Conservation (phyloP, 345 rosid species). For the Brassica juncea region DNA sequence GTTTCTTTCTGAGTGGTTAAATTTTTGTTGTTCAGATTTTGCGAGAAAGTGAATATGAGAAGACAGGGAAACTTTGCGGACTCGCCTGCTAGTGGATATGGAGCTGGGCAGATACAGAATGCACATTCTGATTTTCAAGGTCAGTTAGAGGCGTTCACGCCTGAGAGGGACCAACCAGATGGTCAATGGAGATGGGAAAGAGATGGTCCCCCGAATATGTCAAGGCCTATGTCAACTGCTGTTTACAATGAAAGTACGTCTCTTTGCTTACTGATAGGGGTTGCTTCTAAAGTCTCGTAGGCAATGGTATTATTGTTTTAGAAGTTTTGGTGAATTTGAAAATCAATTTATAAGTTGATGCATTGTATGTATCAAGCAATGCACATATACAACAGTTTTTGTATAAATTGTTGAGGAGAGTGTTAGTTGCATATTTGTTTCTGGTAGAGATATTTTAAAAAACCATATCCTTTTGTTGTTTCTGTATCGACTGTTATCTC, state of each 20-base stretch:
- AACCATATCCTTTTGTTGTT: not conserved
- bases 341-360: not conserved
- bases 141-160: conserved; percentile 88
- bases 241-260: conserved; percentile 62
- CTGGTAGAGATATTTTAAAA: not conserved
- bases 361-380: not conserved
- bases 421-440: not conserved
- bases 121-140: conserved; percentile 71
- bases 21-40: conserved; percentile 10
- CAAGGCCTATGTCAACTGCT: conserved; percentile 54
- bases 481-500: not conserved
- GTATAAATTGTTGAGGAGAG: not conserved
- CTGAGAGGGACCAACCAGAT: conserved; percentile 73
- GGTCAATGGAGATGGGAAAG: conserved; percentile 80
- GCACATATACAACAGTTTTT: not conserved
- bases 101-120: conserved; percentile 59
- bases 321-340: conserved; percentile 2
- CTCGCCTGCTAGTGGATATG: conserved; percentile 57
- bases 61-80: conserved; percentile 65
- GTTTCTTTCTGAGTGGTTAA: not conserved
- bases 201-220: conserved; percentile 56
- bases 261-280: not conserved
- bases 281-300: not conserved
- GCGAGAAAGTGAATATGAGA: conserved; percentile 51
- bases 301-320: not conserved